Evolutionary conservation across 108 stramenopile genomes (phyloP).

Genomic region (Nitzschia sp.): DNA sequence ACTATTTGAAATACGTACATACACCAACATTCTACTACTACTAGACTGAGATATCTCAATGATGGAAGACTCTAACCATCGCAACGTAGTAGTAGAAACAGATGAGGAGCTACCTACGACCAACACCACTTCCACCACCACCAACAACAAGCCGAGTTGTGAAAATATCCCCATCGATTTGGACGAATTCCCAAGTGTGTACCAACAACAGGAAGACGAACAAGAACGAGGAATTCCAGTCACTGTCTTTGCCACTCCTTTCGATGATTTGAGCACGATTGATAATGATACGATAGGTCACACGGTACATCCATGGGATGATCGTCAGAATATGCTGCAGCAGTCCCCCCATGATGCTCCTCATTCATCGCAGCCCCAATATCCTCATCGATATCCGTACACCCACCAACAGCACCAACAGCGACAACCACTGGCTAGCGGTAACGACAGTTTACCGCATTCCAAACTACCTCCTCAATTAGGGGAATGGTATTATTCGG

Average conservation of each 20-base stretch:
- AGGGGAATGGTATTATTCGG: too few relatives aligned
- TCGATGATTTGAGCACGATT: constrained; percentile 10
- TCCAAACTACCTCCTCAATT: too few relatives aligned
- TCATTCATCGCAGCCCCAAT: background rate
- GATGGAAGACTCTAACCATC: too few relatives aligned
- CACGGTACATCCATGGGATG: constrained; percentile 13
- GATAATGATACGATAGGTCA: constrained; percentile 11
- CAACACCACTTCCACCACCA: background rate
- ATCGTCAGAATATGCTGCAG: background rate
- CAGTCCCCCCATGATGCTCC: background rate
- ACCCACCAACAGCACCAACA: too few relatives aligned
- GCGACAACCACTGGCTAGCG: too few relatives aligned
- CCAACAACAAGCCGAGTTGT: background rate
- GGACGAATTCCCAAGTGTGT: constrained; percentile 11
- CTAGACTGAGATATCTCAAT: too few relatives aligned
- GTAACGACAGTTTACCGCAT: background rate
- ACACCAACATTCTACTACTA: too few relatives aligned
- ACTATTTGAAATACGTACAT: too few relatives aligned
- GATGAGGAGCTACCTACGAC: background rate
- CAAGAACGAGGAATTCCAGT: background rate
- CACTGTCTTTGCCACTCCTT: constrained; percentile 6
- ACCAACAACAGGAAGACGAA: background rate
- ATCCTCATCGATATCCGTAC: too few relatives aligned
- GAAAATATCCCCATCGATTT: constrained; percentile 8
- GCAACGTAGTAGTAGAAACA: background rate